These are phyloP conservation scores for Butyriboletus loyo DNA, from an alignment of 768 basidiomycete genomes.

Conservation along the genomic window DNA sequence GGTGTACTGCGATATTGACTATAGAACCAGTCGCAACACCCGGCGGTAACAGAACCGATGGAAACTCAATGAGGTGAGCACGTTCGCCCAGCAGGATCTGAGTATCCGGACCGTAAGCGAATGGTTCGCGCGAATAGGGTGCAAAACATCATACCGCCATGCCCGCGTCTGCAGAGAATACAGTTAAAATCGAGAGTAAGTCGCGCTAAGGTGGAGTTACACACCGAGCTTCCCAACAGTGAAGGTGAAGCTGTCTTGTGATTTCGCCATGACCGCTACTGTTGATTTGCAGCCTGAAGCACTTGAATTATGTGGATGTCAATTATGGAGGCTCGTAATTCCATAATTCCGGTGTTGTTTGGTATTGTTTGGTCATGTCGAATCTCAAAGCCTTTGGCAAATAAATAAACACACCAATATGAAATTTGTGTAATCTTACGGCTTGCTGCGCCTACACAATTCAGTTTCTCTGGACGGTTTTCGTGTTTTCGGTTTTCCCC, in stretches of 20 bases:
- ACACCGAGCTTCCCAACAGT: constrained; percentile 94
- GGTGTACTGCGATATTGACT: constrained; percentile 92
- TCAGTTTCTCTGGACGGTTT: neutral
- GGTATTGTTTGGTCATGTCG: constrained; percentile 23
- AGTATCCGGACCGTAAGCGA: neutral
- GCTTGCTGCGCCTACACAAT: neutral
- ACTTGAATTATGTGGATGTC: constrained; percentile 3
- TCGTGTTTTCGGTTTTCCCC: neutral
- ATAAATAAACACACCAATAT: constrained; percentile 14
- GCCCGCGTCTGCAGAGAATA: constrained; percentile 68
- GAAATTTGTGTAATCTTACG: neutral
- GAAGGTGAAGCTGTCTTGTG: constrained; percentile 77
- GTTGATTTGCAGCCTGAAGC: constrained; percentile 2
- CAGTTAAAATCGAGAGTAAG: constrained; percentile 7
- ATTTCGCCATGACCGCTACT: constrained; percentile 29
- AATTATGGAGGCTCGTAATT: neutral
- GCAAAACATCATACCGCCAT: constrained; percentile 68
- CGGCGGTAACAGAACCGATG: constrained; percentile 89
- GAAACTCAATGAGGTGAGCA: constrained; percentile 97
- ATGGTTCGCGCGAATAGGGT: neutral
- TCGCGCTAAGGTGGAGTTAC: constrained; percentile 23
- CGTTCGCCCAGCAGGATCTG: constrained; percentile 91
- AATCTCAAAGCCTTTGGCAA: constrained; percentile 21
- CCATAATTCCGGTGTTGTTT: constrained; percentile 15
- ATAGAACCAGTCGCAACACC: constrained; percentile 93